Evolutionary conservation across 306 rosid species (phyloP), one percentile per base, ranked within the genome.

Genomic region (Arachis hypogaea): DNA sequence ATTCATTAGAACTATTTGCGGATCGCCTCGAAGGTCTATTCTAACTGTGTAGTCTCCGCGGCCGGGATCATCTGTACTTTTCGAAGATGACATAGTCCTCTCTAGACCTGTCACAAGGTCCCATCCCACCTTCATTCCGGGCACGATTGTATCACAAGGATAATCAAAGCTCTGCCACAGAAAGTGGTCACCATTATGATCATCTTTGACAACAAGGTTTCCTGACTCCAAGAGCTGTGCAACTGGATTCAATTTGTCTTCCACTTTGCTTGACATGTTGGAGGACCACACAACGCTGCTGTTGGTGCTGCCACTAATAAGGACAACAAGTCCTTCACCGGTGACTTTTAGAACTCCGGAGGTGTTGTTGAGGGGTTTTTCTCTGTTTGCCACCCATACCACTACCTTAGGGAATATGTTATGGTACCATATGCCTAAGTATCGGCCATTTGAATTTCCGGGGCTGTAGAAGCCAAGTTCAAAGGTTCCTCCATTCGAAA

Each of bases 141-240:
- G 79, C 0, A 79, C 66, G 8, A 79, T 42, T 43, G 76, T 79
- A 9, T 79, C 67, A 11, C 80, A 60, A 8, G 82, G 84, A 28
- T 8, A 52, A 59, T 85, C 80, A 69, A 79, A 85, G 55, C 86
- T 82, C 52, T 82, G 81, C 88, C 88, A 85, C n/a, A 79, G 0
- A 54, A 72, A n/a, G 9, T 6, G 9, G 51, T 59, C 43, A 7
- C 50, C 59, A 63, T 7, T 50, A 3, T 10, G 50, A 22, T 54
- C 78, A 59, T 73, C 46, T 54, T 18, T 59, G 49, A 82, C 84
- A 47, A 76, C 78, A 64, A 85, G 78, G 63, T 85, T 85, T 59
- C 86, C 82, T 6, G 56, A 44, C 3, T 82, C 85, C 63, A 81
- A 75, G 43, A 86, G 71, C 47, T 75, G 74, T 14, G 74, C 44